Evolutionary conservation across 208 protist species (phyloP).

Genomic region (Trypanosoma rangeli): DNA sequence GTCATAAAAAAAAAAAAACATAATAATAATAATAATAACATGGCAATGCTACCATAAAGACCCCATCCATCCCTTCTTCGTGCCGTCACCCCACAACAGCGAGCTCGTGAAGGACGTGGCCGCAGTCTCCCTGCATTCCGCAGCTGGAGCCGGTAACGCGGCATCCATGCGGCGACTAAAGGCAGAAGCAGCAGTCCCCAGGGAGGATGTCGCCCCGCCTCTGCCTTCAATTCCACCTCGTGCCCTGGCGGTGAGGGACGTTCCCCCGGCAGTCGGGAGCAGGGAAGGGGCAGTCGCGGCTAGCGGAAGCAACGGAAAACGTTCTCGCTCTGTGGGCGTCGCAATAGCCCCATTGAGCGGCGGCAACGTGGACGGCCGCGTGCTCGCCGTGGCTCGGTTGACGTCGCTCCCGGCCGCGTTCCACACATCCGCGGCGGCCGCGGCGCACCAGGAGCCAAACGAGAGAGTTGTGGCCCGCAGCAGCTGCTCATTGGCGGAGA

Average conservation of each 20-base stretch:
- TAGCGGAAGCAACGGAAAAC: constrained; percentile 27
- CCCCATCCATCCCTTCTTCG: constrained; percentile 17
- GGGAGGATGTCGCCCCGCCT: background rate
- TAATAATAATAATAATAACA: background rate
- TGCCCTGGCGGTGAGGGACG: background rate
- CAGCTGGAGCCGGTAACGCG: background rate
- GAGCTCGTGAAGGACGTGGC: background rate
- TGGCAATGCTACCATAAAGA: constrained; percentile 15
- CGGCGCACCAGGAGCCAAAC: constrained; percentile 26
- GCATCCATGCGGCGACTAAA: constrained; percentile 6
- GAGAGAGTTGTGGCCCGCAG: constrained; percentile 24
- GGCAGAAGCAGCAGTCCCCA: background rate
- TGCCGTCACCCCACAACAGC: constrained; percentile 11
- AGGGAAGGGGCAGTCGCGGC: constrained; percentile 1
- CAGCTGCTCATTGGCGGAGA: constrained; percentile 19
- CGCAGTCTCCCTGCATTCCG: background rate
- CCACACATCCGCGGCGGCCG: constrained; percentile 11
- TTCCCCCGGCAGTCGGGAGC: background rate
- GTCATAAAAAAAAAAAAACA: constrained; percentile 18
- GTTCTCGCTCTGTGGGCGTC: constrained; percentile 9
- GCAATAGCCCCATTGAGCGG: constrained; percentile 1
- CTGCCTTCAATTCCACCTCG: background rate
- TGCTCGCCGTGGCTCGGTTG: background rate
- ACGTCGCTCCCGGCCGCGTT: too few species aligned
- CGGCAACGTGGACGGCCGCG: background rate